These are phyloP conservation scores for Clitocybe nebularis DNA, from an alignment of 1,284 basidiomycete species.

Conservation along the genomic window DNA sequence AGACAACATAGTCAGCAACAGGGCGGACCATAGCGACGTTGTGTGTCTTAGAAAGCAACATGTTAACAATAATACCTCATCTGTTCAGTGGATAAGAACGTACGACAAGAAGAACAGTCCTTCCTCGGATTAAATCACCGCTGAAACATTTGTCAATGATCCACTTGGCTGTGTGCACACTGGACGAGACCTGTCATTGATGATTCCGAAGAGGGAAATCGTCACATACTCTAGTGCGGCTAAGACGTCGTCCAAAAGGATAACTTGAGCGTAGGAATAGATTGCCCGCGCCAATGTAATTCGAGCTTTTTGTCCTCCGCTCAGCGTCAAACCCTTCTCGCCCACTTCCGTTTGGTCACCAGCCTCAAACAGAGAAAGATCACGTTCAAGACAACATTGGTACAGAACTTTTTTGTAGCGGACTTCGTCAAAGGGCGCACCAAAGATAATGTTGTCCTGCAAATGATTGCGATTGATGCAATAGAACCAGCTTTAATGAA, in stretches of 20 bases:
- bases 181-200: conserved; percentile 17
- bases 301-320: conserved; percentile 77
- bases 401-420: conserved; percentile 66
- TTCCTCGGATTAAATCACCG: conserved; percentile 62
- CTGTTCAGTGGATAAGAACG: conserved; percentile 24
- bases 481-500: not conserved
- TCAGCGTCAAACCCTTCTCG: conserved; percentile 58
- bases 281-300: conserved; percentile 72
- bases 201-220: not conserved
- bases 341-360: conserved; percentile 74
- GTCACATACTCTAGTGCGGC: conserved; percentile 46
- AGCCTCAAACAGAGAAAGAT: conserved; percentile 65
- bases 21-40: conserved; percentile 66
- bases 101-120: conserved; percentile 74
- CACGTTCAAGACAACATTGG: conserved; percentile 61
- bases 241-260: conserved; percentile 64
- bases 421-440: conserved; percentile 64
- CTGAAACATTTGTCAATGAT: conserved; percentile 73
- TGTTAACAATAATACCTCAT: conserved; percentile 8
- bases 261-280: conserved; percentile 57
- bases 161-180: conserved; percentile 71
- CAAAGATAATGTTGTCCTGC: conserved; percentile 82
- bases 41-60: conserved; percentile 48
- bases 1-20: conserved; percentile 61
- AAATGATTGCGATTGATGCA: not conserved